Base-by-base conservation (phyloP, 2,329 filamentous ascomycete genomes). In the Chaetomiaceae sp. region DNA sequence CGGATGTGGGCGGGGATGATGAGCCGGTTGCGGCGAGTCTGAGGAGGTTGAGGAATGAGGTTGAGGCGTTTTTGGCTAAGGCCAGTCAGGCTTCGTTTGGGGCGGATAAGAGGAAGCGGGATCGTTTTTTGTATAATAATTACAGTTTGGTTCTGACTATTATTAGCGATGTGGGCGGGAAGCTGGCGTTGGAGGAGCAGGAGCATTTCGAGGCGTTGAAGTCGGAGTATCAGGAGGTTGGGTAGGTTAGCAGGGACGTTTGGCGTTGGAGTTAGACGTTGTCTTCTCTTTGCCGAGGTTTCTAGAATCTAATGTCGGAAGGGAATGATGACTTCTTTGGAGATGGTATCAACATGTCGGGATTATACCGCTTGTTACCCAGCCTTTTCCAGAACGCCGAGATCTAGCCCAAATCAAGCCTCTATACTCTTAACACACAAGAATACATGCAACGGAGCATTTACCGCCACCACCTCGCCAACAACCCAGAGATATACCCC, bases 101-200 rank as follows among this genome's bases (percentile, higher is more conserved):
- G 19, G 72, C 78, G 1, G 92, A 96, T 64, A 79, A 82, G 59
- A 82, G 89, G 66, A 95, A 95, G 72, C 79, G 87, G 61, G 87
- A 92, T 61, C 78, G 94, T 40, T 97, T 97, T 66, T 70, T 99
- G 64, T 94, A 88, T 67, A 99, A 97, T 68, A 99, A 99, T 69
- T 97, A 95, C 70, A 95, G 89, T 50, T 76, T 99, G 59, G 82
- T 99, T n/a, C 77, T 90, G 64, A 96, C 94, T 11, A 96, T 99
- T 58, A 88, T 99, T 59, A 83, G 87, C 65, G 87, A 92, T 63
- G 79, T 83, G 4, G 77, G 79, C 11, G 89, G 89, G 4, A 89
- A 88, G 68, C 68, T 92, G 64, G 82, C 87, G 1, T 73, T 75
- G 22, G 91, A 96, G 65, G 84, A 92, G 68, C 85, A 85, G 70